phyloP scores from a whole-genome alignment of 2,329 filamentous ascomycete genomes.

The Fusarium hainanense region DNA sequence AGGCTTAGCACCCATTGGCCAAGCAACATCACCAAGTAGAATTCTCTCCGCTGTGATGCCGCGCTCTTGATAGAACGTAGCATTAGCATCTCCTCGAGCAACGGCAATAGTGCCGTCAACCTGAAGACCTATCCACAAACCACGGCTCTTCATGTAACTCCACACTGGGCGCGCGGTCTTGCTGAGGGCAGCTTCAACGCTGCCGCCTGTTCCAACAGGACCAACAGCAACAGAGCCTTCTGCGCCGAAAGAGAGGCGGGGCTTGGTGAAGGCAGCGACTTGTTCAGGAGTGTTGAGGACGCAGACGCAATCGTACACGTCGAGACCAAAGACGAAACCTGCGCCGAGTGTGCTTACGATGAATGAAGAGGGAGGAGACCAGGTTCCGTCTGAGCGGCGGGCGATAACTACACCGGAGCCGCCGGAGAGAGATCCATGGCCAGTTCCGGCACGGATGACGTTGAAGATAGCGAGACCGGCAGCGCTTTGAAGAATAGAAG shows the following conservation, averaged over 20 bases:
- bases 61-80: constrained; percentile 76
- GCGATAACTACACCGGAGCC: constrained; percentile 70
- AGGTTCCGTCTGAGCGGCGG: constrained; percentile 67
- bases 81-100: constrained; percentile 81
- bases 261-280: constrained; percentile 73
- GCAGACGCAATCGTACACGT: constrained; percentile 81
- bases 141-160: constrained; percentile 84
- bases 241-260: constrained; percentile 75
- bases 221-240: constrained; percentile 75
- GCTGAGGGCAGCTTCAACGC: constrained; percentile 57
- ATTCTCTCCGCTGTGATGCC: constrained; percentile 53
- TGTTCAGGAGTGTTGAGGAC: constrained; percentile 78
- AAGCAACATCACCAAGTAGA: constrained; percentile 52
- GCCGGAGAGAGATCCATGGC: constrained; percentile 66
- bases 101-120: constrained; percentile 85
- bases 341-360: constrained; percentile 76
- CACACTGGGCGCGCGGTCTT: constrained; percentile 70
- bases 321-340: constrained; percentile 77
- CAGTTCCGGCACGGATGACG: constrained; percentile 68
- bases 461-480: constrained; percentile 73
- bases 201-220: constrained; percentile 69
- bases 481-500: constrained; percentile 63
- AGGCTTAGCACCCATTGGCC: constrained; percentile 53
- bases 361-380: constrained; percentile 80
- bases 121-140: constrained; percentile 81